Evolutionary conservation across 176 grass and related monocot species (phyloP), one percentile per base, ranked within the genome.

Genomic region (Oryza nivara): DNA sequence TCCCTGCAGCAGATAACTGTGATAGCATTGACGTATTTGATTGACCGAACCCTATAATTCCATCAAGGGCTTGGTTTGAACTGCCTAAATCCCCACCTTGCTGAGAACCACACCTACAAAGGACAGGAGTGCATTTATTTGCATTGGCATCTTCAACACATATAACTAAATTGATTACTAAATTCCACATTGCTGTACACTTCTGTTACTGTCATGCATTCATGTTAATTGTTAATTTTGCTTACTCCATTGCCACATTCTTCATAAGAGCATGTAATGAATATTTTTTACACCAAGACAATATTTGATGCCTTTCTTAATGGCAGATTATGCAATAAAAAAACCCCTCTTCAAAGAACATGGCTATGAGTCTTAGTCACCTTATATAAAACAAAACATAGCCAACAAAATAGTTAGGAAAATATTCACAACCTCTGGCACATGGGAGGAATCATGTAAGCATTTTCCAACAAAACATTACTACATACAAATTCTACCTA

Each of bases 21-120:
- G 96, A 94, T 36, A 99, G 67, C 82, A 94, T 88, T 74, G 96
- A 99, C 38, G 96, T 89, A 86, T 99, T 96, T 84, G 93, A 87
- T 78, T 99, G 88, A n/a, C 96, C 96, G 77, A 99, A 99, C 91
- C 96, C 96, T 45, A 99, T 56, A 92, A 99, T 99, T 72, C 96
- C 96, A 68, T 99, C 96, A 79, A 99, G 91, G 28, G 96, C 96
- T 90, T 93, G 85, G 22, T 52, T 91, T 82, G 96, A 88, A 82
- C 17, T 92, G 73, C 91, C 91, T 81, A 99, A 88, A 85, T 98
- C 96, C 26, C 96, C 96, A 89, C 90, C 92, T 91, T 99, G 96
- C 56, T 96, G 86, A 65, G 96, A 93, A 83, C 96, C 93, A 86
- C 96, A 99, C 67, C 96, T 96, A 77, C 44, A 83, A 80, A 84